Base-by-base conservation (phyloP, 176 grass and related monocot genomes). In the Elaeis guineensis region DNA sequence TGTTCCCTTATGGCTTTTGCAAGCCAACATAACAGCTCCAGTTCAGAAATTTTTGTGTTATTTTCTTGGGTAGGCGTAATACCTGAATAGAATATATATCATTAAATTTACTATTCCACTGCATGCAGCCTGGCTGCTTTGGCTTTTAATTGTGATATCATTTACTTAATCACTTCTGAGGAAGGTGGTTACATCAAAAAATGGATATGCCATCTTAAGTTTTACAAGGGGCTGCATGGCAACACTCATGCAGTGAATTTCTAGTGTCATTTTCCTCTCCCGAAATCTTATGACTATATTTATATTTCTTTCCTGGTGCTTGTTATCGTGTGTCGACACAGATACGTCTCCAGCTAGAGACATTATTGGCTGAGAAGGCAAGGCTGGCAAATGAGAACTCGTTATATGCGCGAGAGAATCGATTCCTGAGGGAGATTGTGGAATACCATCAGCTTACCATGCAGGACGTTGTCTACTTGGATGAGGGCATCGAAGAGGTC, bases 371-470 rank as follows among this genome's bases (percentile, higher is more conserved):
- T 0, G 80, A 89, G 65, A 89, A 89, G 75, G 64, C 80, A 25
- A 83, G 80, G 49, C n/a, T 89, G 28, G 85, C 80, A 23, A 69
- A 84, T 35, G 85, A 89, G 66, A 89, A 84, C 52, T 83, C 69
- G 2, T 80, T 79, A 17, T 80, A 80, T 16, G 80, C 77, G 14
- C 69, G 80, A 57, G 77, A 89, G 69, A 89, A 89, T 25, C 77
- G 80, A 19, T 80, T 89, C 52, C 65, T 84, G 19, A 74, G 73
- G 19, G 85, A 89, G 54, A 80, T 84, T 54, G 80, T 89, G 48
- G 85, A 89, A 21, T 89, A 84, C 64, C 80, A 80, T 73, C 80
- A 77, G 44, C 76, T 84, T 56, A 77, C 80, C 6, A 35, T 54
- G 19, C 65, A 78, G 1, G 57, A 71, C 3, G 70, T 71, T 29